Conservation (phyloP, 164 flowering plant species). For the Buxus sempervirens region DNA sequence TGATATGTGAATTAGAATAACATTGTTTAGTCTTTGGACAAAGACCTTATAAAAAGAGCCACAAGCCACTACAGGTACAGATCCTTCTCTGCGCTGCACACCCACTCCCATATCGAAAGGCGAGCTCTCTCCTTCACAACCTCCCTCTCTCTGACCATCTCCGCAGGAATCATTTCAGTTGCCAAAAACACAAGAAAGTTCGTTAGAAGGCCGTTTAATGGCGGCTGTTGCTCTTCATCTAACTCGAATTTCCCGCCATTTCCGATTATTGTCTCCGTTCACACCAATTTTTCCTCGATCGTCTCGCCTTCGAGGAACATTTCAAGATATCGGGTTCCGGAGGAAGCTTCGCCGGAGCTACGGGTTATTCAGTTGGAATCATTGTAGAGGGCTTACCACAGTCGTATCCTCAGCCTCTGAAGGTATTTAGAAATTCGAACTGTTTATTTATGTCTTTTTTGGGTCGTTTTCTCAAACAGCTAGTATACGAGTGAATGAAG, state of each 20-base stretch:
- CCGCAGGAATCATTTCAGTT: background rate
- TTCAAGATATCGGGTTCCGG: constrained; percentile 12
- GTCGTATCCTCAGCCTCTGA: constrained; percentile 24
- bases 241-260: constrained; percentile 30
- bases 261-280: constrained; percentile 20
- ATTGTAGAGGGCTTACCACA: constrained; percentile 21
- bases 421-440: constrained; percentile 12
- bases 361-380: constrained; percentile 9
- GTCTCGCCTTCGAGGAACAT: background rate
- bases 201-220: constrained; percentile 11
- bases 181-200: background rate
- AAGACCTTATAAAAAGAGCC: too few species aligned
- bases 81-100: too few species aligned
- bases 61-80: too few species aligned
- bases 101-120: too few species aligned
- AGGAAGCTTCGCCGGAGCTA: constrained; percentile 12
- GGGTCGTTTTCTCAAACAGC: constrained; percentile 6
- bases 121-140: too few species aligned
- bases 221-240: constrained; percentile 23
- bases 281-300: constrained; percentile 8
- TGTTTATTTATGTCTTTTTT: background rate
- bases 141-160: background rate
- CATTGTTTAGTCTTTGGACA: too few species aligned
- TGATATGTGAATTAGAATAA: too few species aligned
- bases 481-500: background rate